A percentile compares a stretch with the other conserved stretches of the same genome.
These are phyloP conservation scores for Diplosphaera chodatii DNA, from an alignment of 139 green algal genomes.

Conservation along the genomic window DNA sequence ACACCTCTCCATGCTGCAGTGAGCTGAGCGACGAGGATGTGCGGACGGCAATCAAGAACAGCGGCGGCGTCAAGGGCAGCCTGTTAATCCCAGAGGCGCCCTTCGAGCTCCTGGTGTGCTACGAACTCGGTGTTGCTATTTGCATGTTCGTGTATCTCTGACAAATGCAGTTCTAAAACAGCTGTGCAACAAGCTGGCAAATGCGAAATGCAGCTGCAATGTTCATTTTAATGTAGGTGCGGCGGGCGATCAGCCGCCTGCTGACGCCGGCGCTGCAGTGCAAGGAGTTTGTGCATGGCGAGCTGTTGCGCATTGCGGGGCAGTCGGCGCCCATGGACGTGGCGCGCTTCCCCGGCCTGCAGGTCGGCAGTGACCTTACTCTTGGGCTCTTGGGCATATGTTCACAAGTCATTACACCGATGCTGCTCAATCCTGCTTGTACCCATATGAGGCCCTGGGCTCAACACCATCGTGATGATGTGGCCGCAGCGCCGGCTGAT, in stretches of 20 bases:
- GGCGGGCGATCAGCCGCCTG: conserved; percentile 60
- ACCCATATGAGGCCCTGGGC: too few relatives aligned
- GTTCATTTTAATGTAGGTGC: too few relatives aligned
- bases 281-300: conserved; percentile 65
- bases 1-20: conserved; percentile 15
- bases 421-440: too few relatives aligned
- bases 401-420: too few relatives aligned
- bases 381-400: too few relatives aligned
- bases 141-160: too few relatives aligned
- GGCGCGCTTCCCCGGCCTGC: conserved; percentile 51
- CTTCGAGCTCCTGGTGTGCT: conserved; percentile 88
- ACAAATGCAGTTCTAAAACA: too few relatives aligned
- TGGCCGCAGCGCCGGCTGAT: conserved; percentile 46
- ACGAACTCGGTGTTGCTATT: too few relatives aligned
- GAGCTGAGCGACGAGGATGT: conserved; percentile 85
- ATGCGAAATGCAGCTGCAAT: too few relatives aligned
- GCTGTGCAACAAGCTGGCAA: too few relatives aligned
- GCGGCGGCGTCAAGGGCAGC: conserved; percentile 67
- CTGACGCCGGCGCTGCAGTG: conserved; percentile 61
- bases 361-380: conserved; percentile 37
- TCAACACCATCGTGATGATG: too few relatives aligned
- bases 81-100: conserved; percentile 88
- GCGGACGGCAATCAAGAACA: conserved; percentile 90
- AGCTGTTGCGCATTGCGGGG: conserved; percentile 78
- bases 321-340: conserved; percentile 65